phyloP scores from a whole-genome alignment of 192 early-diverging fungal genomes.

The Jimgerdemannia flammicorona region DNA sequence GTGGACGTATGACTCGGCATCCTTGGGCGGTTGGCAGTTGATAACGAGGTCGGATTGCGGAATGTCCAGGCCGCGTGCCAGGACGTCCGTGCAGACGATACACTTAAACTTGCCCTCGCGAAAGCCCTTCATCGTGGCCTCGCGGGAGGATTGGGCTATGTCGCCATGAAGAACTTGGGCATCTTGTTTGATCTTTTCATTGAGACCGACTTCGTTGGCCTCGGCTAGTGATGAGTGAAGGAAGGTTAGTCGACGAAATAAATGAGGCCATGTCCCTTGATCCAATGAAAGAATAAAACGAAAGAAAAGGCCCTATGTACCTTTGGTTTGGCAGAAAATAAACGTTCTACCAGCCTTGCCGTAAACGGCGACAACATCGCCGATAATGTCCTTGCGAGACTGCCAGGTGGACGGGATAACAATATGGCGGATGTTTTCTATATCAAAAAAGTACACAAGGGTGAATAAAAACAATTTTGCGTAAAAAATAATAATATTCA shows the following conservation, averaged over 20 bases:
- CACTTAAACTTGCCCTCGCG: constrained; percentile 80
- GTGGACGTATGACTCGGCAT: constrained; percentile 94
- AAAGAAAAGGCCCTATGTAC: neutral
- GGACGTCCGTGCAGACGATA: constrained; percentile 93
- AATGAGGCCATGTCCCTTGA: too few species aligned
- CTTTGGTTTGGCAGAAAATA: constrained; percentile 94
- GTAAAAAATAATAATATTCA: neutral
- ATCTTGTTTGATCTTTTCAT: constrained; percentile 71
- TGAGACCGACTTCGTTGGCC: constrained; percentile 76
- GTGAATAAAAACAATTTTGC: neutral
- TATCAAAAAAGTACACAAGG: constrained; percentile 8
- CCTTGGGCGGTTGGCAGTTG: constrained; percentile 92
- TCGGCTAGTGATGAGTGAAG: constrained; percentile 36
- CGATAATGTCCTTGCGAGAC: constrained; percentile 86
- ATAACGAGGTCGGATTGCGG: constrained; percentile 96
- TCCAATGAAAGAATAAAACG: neutral
- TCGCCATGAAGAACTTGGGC: constrained; percentile 87
- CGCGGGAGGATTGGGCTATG: constrained; percentile 74
- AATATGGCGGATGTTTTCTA: constrained; percentile 75
- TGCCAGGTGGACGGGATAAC: constrained; percentile 86
- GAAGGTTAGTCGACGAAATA: too few species aligned
- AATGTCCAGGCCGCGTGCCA: constrained; percentile 94
- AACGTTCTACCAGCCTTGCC: constrained; percentile 80
- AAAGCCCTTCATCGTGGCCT: constrained; percentile 80
- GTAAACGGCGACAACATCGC: constrained; percentile 91